These are phyloP conservation scores for Trifolium fragiferum DNA, from an alignment of 306 rosid genomes.

Conservation along the genomic window DNA sequence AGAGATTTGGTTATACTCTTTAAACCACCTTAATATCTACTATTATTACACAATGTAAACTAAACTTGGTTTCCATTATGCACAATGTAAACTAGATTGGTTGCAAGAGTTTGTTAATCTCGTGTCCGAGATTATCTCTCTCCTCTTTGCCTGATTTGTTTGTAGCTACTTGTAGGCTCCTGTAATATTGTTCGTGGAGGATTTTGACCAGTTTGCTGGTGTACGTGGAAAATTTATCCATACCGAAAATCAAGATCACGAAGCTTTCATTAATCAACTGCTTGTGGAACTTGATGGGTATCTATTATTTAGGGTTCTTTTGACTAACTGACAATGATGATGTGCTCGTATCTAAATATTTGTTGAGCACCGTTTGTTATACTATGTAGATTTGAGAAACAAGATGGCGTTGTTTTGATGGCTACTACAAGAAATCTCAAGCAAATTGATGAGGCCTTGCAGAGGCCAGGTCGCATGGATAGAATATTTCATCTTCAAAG, in stretches of 20 bases:
- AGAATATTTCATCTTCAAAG: slow-evolving; percentile 97
- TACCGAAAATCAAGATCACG: slow-evolving; percentile 96
- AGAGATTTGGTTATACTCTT: slow-evolving; percentile 87
- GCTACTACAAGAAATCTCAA: slow-evolving; percentile 93
- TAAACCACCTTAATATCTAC: slow-evolving; percentile 39
- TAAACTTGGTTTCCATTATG: slow-evolving; percentile 33
- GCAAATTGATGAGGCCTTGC: slow-evolving; percentile 91
- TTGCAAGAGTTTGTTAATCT: slow-evolving; percentile 26
- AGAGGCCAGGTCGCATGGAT: slow-evolving; percentile 99
- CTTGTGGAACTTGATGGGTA: slow-evolving; percentile 99
- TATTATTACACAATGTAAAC: slow-evolving; percentile 4
- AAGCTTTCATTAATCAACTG: slow-evolving; percentile 95
- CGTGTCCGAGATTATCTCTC: slow-evolving; percentile 33
- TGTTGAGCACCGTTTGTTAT: slow-evolving; percentile 30
- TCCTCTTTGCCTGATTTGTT: slow-evolving; percentile 43
- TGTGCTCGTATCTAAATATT: slow-evolving; percentile 30
- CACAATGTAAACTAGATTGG: slow-evolving; percentile 13
- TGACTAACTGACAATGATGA: slow-evolving; percentile 33
- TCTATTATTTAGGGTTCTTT: slow-evolving; percentile 41
- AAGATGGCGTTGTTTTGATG: slow-evolving; percentile 99
- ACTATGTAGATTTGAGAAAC: slow-evolving; percentile 86
- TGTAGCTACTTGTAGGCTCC: slow-evolving; percentile 71
- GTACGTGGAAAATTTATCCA: slow-evolving; percentile 88
- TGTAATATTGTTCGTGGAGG: slow-evolving; percentile 96
- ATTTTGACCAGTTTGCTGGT: slow-evolving; percentile 97